phyloP scores from a whole-genome alignment of 352 stramenopile species.

The Peronospora belbahrii region DNA sequence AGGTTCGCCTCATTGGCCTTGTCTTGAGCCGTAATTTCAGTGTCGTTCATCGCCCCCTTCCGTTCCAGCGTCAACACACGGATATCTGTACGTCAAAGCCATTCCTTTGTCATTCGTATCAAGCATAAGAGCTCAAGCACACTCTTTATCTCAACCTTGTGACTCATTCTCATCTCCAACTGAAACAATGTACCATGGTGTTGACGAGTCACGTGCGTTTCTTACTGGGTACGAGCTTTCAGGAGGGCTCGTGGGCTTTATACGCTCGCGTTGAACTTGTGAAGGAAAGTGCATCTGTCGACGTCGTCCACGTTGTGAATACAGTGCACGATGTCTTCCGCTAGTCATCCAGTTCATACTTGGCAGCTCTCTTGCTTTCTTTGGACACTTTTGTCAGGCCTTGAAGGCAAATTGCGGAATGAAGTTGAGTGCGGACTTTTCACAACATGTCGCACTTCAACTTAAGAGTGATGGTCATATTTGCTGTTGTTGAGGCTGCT shows the following conservation, averaged over 20 bases:
- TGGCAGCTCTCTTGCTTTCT: not conserved
- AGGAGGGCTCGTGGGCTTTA: constrained; percentile 8
- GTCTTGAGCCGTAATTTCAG: not conserved
- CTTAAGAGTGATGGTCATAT: constrained; percentile 25
- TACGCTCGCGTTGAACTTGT: constrained; percentile 32
- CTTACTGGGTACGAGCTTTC: constrained; percentile 10
- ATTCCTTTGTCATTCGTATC: not conserved
- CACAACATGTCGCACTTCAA: constrained; percentile 13
- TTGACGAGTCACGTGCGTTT: constrained; percentile 9
- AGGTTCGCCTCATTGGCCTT: not conserved
- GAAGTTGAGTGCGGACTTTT: constrained; percentile 1
- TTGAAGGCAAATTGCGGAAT: constrained; percentile 22
- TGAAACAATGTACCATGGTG: constrained; percentile 54
- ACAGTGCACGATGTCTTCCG: constrained; percentile 42
- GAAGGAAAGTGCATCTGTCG: constrained; percentile 48
- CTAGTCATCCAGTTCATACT: constrained; percentile 73
- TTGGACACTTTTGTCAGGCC: not conserved
- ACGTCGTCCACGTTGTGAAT: constrained; percentile 35
- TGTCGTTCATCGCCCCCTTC: constrained; percentile 8
- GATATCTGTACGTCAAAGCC: constrained; percentile 32
- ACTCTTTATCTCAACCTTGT: constrained; percentile 23
- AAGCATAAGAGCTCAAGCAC: not conserved
- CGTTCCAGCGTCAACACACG: constrained; percentile 43
- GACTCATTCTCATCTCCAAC: constrained; percentile 40
- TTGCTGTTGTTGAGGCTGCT: constrained; percentile 1